Percentiles rank a stretch among this genome's conserved stretches.
Conservation (phyloP, 805 yeast species). For the Candida succiphila region DNA sequence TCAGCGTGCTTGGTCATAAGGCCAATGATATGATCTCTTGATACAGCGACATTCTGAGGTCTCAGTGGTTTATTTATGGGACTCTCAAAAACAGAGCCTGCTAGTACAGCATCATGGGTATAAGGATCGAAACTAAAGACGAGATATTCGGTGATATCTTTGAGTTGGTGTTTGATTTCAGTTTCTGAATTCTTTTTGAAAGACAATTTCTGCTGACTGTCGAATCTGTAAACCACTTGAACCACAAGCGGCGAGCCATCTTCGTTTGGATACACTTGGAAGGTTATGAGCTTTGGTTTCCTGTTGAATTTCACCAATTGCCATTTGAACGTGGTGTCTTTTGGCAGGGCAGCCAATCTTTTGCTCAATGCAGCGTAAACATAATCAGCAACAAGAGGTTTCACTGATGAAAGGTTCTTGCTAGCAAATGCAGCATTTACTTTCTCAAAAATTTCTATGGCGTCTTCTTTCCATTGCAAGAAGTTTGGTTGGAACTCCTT, state of each 20-base stretch:
- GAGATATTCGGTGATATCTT: constrained; percentile 50
- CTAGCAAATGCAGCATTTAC: constrained; percentile 78
- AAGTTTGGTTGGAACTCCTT: constrained; percentile 52
- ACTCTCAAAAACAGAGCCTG: constrained; percentile 62
- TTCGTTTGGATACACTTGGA: constrained; percentile 42
- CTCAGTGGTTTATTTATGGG: constrained; percentile 26
- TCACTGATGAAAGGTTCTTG: constrained; percentile 36
- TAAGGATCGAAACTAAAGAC: constrained; percentile 55
- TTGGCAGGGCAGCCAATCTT: constrained; percentile 48
- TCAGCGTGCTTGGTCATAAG: constrained; percentile 25
- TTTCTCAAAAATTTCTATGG: constrained; percentile 65
- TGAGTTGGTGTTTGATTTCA: constrained; percentile 33
- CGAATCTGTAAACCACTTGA: constrained; percentile 53
- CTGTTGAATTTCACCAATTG: constrained; percentile 58
- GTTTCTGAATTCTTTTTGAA: constrained; percentile 33
- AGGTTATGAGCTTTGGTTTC: constrained; percentile 63
- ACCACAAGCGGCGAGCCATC: constrained; percentile 25
- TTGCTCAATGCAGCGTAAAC: constrained; percentile 47
- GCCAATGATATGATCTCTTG: constrained; percentile 18
- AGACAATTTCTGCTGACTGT: constrained; percentile 51
- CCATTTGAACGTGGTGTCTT: constrained; percentile 58
- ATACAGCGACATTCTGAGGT: constrained; percentile 15
- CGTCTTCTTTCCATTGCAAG: constrained; percentile 75
- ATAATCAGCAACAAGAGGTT: constrained; percentile 44
- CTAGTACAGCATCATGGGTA: constrained; percentile 43